These are phyloP conservation scores for Graphilbum sp. DNA, from an alignment of 2,329 filamentous ascomycete species.

Conservation along the genomic window DNA sequence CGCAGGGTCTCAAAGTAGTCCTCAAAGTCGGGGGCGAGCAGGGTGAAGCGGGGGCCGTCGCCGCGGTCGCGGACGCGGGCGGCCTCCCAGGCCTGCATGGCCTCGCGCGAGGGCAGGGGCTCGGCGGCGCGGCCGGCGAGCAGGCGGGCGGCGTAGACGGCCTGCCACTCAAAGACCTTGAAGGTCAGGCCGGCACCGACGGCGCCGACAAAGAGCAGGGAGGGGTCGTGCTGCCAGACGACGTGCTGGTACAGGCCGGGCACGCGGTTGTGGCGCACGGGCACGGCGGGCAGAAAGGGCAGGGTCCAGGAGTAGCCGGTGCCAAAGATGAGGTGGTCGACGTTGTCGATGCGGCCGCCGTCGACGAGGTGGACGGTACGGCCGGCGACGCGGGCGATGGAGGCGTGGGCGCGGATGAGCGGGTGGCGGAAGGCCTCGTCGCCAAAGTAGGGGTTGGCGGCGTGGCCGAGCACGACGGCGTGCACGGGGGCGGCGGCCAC, in stretches of 20 bases:
- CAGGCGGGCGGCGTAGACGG: conserved; percentile 41
- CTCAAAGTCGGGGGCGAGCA: conserved; percentile 45
- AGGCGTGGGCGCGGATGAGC: conserved; percentile 7
- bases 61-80: conserved; percentile 35
- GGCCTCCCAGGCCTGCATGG: conserved; percentile 39
- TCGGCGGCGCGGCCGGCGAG: conserved; percentile 34
- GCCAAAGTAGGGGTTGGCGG: conserved; percentile 14
- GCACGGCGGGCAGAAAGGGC: conserved; percentile 38
- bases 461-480: conserved; percentile 13
- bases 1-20: conserved; percentile 45
- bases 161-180: conserved; percentile 54
- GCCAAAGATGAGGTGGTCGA: conserved; percentile 49
- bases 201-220: conserved; percentile 40
- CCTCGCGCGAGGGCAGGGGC: conserved; percentile 28
- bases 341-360: conserved; percentile 30
- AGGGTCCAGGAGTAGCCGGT: conserved; percentile 51
- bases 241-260: conserved; percentile 41
- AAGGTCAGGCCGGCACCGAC: conserved; percentile 44
- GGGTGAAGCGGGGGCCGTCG: conserved; percentile 38
- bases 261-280: conserved; percentile 35
- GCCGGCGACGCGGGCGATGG: conserved; percentile 15
- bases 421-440: conserved; percentile 24
- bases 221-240: conserved; percentile 36
- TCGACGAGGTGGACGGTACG: conserved; percentile 34
- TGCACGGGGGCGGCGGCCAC: conserved; percentile 11